Percentiles rank a stretch among this genome's conserved stretches.
These are phyloP conservation scores for Capsella rubella DNA, from an alignment of 441 rosid species.

Conservation along the genomic window DNA sequence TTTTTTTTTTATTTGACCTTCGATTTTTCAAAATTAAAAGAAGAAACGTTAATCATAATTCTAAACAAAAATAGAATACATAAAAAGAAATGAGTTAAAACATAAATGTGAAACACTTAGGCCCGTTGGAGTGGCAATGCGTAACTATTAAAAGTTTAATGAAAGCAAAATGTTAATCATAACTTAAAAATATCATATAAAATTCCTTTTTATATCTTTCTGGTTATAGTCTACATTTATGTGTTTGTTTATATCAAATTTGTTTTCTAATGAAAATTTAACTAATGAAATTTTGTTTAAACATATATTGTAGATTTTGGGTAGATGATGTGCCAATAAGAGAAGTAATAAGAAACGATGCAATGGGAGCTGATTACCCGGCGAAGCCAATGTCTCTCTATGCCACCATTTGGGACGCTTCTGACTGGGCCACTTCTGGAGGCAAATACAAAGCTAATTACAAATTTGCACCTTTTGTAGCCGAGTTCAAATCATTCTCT, in stretches of 20 bases:
- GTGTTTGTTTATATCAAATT: not conserved
- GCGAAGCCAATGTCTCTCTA: slow-evolving; percentile 87
- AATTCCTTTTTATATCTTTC: too few relatives aligned
- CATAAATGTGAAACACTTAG: too few relatives aligned
- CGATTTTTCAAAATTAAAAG: slow-evolving; percentile 8
- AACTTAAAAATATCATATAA: not conserved
- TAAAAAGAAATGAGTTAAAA: not conserved
- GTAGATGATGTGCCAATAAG: slow-evolving; percentile 88
- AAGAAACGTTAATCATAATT: slow-evolving; percentile 3
- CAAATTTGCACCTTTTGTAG: slow-evolving; percentile 73
- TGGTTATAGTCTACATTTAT: not conserved
- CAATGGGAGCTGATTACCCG: slow-evolving; percentile 85
- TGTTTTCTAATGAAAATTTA: not conserved
- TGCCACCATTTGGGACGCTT: slow-evolving; percentile 97
- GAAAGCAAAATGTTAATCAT: not conserved
- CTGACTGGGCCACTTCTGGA: slow-evolving; percentile 94
- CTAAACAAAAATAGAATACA: not conserved
- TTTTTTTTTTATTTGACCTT: slow-evolving; percentile 8
- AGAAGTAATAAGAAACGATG: slow-evolving; percentile 61
- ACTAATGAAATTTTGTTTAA: not conserved
- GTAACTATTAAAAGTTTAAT: too few relatives aligned
- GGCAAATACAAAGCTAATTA: slow-evolving; percentile 82
- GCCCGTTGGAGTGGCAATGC: too few relatives aligned
- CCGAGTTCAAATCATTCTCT: slow-evolving; percentile 70
- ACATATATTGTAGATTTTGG: slow-evolving; percentile 63